phyloP scores from a whole-genome alignment of 768 basidiomycete species.

The Porpolomopsis calyptriformis region DNA sequence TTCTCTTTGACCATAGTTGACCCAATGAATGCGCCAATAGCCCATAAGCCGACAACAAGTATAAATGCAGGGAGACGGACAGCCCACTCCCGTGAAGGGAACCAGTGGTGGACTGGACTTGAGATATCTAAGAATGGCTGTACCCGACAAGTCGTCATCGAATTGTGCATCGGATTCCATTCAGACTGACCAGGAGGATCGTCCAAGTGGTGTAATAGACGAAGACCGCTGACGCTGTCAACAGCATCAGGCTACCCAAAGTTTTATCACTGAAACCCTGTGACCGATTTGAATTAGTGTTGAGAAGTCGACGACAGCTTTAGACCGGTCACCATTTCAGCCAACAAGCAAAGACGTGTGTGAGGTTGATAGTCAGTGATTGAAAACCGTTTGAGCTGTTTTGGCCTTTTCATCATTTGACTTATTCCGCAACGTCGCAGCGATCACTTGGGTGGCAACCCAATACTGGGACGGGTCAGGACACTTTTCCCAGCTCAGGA shows the following conservation, averaged over 20 bases:
- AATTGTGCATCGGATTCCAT: slow-evolving; percentile 4
- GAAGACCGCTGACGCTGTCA: slow-evolving; percentile 67
- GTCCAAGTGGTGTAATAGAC: slow-evolving; percentile 91
- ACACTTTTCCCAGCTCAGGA: too few relatives aligned
- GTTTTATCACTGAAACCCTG: slow-evolving; percentile 76
- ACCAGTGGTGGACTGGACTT: slow-evolving; percentile 65
- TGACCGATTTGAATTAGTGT: not conserved
- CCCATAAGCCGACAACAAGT: slow-evolving; percentile 70
- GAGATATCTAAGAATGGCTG: slow-evolving; percentile 75
- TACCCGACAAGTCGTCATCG: slow-evolving; percentile 4
- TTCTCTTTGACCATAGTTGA: slow-evolving; percentile 68
- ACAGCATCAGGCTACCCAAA: slow-evolving; percentile 70
- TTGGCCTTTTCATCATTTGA: too few relatives aligned
- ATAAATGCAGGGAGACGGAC: slow-evolving; percentile 77
- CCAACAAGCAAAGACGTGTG: not conserved
- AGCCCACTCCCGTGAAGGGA: slow-evolving; percentile 90
- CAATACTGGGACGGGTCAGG: too few relatives aligned
- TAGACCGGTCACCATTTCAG: slow-evolving; percentile 12
- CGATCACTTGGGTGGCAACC: too few relatives aligned
- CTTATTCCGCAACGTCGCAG: too few relatives aligned
- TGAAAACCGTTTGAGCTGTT: too few relatives aligned
- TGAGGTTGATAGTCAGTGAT: too few relatives aligned
- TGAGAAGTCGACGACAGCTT: slow-evolving; percentile 1
- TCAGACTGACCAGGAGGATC: slow-evolving; percentile 53
- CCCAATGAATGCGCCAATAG: slow-evolving; percentile 73